phyloP scores from a whole-genome alignment of 2,329 filamentous ascomycete species.

The Phaeosphaeria sp. region DNA sequence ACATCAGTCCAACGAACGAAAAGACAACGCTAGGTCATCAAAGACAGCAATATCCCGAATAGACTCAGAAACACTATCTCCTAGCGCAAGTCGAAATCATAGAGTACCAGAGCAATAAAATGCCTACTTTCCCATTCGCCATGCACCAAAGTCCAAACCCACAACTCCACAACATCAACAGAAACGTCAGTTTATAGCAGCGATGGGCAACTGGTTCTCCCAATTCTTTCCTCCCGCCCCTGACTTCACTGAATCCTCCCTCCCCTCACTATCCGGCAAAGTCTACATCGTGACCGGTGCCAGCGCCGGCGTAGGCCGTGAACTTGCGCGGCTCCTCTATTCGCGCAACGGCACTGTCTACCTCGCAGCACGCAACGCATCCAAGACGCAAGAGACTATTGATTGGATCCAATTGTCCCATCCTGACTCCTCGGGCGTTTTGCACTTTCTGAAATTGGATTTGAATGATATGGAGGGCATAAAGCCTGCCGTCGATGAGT shows the following conservation, averaged over 20 bases:
- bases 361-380: conserved; percentile 57
- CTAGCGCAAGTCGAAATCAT: not conserved
- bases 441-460: conserved; percentile 44
- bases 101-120: not conserved
- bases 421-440: conserved; percentile 28
- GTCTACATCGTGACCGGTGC: conserved; percentile 63
- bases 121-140: not conserved
- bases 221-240: conserved; percentile 23
- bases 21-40: not conserved
- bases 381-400: conserved; percentile 46
- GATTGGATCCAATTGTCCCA: conserved; percentile 50
- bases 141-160: not conserved
- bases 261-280: conserved; percentile 50
- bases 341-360: conserved; percentile 63
- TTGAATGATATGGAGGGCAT: conserved; percentile 53
- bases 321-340: conserved; percentile 63
- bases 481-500: conserved; percentile 45
- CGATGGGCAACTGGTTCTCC: conserved; percentile 25
- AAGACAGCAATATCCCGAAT: not conserved
- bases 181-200: not conserved
- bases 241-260: conserved; percentile 34
- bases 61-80: not conserved
- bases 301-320: conserved; percentile 58
- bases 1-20: not conserved
- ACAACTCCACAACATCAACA: not conserved